Conservation (phyloP, 139 green algal species). For the Microglena sp. region DNA sequence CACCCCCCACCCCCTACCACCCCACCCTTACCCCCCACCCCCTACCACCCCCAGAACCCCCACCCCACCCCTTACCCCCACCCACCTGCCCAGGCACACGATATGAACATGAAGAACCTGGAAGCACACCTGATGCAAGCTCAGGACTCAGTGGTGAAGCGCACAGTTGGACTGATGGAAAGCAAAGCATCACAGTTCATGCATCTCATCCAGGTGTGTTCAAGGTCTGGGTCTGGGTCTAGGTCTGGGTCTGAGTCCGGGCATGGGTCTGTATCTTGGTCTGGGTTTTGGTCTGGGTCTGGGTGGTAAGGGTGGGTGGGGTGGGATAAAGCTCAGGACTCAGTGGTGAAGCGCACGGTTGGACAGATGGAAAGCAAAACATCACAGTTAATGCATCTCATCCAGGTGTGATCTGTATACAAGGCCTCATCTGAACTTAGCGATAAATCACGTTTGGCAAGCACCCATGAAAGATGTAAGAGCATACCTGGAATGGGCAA, state of each 20-base stretch:
- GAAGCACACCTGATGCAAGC: constrained; percentile 17
- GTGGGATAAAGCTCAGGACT: constrained; percentile 25
- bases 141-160: constrained; percentile 17
- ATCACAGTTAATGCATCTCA: constrained; percentile 12
- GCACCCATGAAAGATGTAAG: too few species aligned
- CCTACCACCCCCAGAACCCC: too few species aligned
- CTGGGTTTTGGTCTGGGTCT: background rate
- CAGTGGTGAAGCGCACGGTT: constrained; percentile 12
- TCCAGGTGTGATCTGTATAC: too few species aligned
- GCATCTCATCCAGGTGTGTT: too few species aligned
- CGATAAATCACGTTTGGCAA: too few species aligned
- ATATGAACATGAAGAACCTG: constrained; percentile 25
- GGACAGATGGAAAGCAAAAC: constrained; percentile 25
- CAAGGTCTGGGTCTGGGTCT: constrained; percentile 6
- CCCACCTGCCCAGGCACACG: constrained; percentile 19
- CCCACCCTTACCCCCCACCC: too few species aligned
- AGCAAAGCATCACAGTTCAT: constrained; percentile 17
- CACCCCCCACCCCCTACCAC: too few species aligned
- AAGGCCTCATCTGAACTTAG: too few species aligned
- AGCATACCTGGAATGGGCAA: too few species aligned
- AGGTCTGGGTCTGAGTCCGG: background rate
- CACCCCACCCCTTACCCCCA: too few species aligned
- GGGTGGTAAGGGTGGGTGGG: too few species aligned
- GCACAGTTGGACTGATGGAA: constrained; percentile 24
- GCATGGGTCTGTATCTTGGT: background rate